Evolutionary conservation across 106 monocot genomes (phyloP).

Genomic region (Phalaenopsis aphrodite): DNA sequence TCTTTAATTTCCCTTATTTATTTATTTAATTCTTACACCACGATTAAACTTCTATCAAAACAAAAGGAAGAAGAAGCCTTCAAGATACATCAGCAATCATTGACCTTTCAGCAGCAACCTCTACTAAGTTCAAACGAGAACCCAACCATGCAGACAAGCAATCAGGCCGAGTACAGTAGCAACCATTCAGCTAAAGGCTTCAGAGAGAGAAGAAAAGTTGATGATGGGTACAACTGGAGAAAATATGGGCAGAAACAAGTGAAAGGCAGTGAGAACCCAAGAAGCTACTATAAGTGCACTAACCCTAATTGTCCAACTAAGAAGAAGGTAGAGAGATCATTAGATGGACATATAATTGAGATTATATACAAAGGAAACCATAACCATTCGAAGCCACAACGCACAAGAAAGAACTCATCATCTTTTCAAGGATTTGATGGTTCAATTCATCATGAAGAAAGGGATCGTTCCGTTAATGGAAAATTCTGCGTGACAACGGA

Average conservation of each 20-base stretch:
- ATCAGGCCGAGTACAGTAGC: neutral
- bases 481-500: neutral
- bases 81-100: conserved; percentile 7
- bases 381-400: conserved; percentile 53
- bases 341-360: conserved; percentile 45
- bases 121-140: neutral
- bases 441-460: conserved; percentile 9
- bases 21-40: no score
- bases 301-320: conserved; percentile 37
- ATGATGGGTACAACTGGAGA: conserved; percentile 61
- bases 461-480: neutral
- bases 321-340: conserved; percentile 50
- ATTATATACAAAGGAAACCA: conserved; percentile 53
- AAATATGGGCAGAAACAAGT: conserved; percentile 63
- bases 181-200: neutral
- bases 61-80: neutral
- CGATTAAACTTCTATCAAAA: no score
- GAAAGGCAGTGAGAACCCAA: conserved; percentile 50
- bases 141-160: neutral
- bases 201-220: conserved; percentile 18
- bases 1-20: no score
- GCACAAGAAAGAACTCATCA: conserved; percentile 27
- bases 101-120: conserved; percentile 16
- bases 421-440: conserved; percentile 3
- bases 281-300: conserved; percentile 63